phyloP scores from a whole-genome alignment of 2,329 filamentous ascomycete species.

The Curvularia spicifera region DNA sequence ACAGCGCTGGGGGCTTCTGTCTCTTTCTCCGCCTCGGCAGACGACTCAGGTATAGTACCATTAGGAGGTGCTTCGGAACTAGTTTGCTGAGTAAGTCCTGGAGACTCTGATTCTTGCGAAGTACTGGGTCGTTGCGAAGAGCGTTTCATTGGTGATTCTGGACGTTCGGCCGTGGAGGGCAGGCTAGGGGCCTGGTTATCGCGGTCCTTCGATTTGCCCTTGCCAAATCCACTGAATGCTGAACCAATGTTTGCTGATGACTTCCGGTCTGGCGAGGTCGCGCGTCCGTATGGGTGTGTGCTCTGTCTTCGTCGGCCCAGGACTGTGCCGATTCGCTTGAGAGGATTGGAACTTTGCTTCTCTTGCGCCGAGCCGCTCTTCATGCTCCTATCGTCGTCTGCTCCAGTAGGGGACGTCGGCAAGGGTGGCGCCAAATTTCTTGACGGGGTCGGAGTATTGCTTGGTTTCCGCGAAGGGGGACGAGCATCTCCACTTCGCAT shows the following conservation, averaged over 20 bases:
- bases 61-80: constrained; percentile 40
- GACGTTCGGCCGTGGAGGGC: constrained; percentile 37
- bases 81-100: constrained; percentile 37
- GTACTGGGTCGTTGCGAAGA: constrained; percentile 38
- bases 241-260: constrained; percentile 61
- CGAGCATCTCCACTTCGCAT: constrained; percentile 50
- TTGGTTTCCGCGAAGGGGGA: constrained; percentile 40
- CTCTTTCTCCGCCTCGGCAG: constrained; percentile 25
- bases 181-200: constrained; percentile 51
- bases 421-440: constrained; percentile 45
- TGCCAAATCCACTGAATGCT: constrained; percentile 67
- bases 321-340: constrained; percentile 53
- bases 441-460: constrained; percentile 40
- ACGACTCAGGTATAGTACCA: constrained; percentile 36
- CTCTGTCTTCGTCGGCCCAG: constrained; percentile 48
- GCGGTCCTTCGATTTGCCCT: constrained; percentile 70
- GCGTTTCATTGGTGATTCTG: constrained; percentile 42
- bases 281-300: constrained; percentile 48
- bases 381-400: constrained; percentile 63
- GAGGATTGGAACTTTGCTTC: constrained; percentile 47
- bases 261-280: constrained; percentile 60
- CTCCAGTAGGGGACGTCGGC: constrained; percentile 42
- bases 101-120: constrained; percentile 44
- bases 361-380: constrained; percentile 56
- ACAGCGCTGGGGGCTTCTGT: constrained; percentile 28